A percentile compares a stretch with the other conserved stretches of the same genome.
Conservation (phyloP, 2,329 filamentous ascomycete genomes). For the Cercospora nicotianae region DNA sequence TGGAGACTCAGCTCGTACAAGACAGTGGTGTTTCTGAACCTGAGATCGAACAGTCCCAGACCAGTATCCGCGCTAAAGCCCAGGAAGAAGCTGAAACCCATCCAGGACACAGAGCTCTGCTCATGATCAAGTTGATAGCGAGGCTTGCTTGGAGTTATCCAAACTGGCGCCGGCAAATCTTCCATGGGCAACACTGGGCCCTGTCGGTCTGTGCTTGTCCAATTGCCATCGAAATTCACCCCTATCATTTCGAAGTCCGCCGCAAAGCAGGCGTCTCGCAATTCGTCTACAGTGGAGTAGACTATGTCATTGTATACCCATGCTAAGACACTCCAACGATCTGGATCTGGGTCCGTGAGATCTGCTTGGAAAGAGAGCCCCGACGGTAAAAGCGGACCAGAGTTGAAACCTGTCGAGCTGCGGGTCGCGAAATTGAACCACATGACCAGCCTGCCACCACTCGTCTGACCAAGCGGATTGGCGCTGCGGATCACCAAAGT, state of each 20-base stretch:
- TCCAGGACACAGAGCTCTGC: too few species aligned
- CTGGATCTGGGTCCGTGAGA: conserved; percentile 53
- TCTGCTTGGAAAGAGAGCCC: conserved; percentile 48
- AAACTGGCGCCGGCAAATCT: too few species aligned
- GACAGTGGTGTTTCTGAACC: too few species aligned
- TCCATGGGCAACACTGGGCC: conserved; percentile 36
- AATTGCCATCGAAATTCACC: conserved; percentile 51
- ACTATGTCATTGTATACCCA: conserved; percentile 59
- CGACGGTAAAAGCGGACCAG: conserved; percentile 48
- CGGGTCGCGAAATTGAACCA: conserved; percentile 52
- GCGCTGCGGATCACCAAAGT: conserved; percentile 44
- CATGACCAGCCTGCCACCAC: conserved; percentile 41
- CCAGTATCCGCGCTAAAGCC: too few species aligned
- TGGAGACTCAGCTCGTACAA: too few species aligned
- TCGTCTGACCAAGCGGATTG: conserved; percentile 46
- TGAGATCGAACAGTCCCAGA: too few species aligned
- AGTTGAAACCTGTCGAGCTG: conserved; percentile 45
- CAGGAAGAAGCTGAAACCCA: too few species aligned
- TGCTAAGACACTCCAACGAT: conserved; percentile 52
- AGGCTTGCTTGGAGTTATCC: too few species aligned
- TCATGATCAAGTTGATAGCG: too few species aligned
- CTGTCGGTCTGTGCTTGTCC: conserved; percentile 47
- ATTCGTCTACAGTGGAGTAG: conserved; percentile 53
- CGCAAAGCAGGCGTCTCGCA: conserved; percentile 48
- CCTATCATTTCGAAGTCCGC: conserved; percentile 50